A percentile compares a stretch with the other conserved stretches of the same genome.
phyloP scores from a whole-genome alignment of 345 rosid genomes.

The Populus ilicifolia region DNA sequence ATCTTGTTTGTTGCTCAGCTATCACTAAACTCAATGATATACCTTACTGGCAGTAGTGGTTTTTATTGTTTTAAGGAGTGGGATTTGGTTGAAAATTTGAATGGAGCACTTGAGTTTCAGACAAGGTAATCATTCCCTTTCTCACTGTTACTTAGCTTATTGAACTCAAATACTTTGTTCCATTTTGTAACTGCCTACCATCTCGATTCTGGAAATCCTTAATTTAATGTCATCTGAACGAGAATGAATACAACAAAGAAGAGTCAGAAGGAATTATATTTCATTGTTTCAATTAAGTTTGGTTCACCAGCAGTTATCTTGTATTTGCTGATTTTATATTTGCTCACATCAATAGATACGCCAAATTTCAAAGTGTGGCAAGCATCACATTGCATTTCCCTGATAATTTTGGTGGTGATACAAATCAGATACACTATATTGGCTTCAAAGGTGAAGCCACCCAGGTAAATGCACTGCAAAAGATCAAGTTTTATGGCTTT shows the following conservation, averaged over 20 bases:
- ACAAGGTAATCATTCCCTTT: slow-evolving; percentile 49
- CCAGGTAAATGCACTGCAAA: slow-evolving; percentile 45
- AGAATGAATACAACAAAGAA: no score
- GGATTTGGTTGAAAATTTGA: slow-evolving; percentile 85
- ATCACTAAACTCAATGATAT: not conserved
- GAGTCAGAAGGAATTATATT: not conserved
- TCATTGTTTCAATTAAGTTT: not conserved
- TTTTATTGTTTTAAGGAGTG: slow-evolving; percentile 54
- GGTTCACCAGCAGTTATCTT: slow-evolving; percentile 7
- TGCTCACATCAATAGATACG: slow-evolving; percentile 46
- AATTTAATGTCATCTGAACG: no score
- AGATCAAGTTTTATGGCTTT: slow-evolving; percentile 10
- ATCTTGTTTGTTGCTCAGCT: slow-evolving; percentile 1
- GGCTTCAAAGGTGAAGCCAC: slow-evolving; percentile 99
- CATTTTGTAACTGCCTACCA: not conserved
- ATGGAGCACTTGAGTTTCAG: slow-evolving; percentile 80
- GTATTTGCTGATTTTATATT: slow-evolving; percentile 6
- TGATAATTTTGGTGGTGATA: slow-evolving; percentile 80
- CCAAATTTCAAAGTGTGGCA: slow-evolving; percentile 83
- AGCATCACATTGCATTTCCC: slow-evolving; percentile 95
- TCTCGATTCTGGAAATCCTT: slow-evolving; percentile 6
- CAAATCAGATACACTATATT: slow-evolving; percentile 72
- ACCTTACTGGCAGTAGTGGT: slow-evolving; percentile 7
- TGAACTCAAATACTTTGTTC: not conserved
- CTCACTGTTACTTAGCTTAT: not conserved